These are phyloP conservation scores for Crassisporium funariophilum DNA, from an alignment of 768 basidiomycete species.

Conservation along the genomic window DNA sequence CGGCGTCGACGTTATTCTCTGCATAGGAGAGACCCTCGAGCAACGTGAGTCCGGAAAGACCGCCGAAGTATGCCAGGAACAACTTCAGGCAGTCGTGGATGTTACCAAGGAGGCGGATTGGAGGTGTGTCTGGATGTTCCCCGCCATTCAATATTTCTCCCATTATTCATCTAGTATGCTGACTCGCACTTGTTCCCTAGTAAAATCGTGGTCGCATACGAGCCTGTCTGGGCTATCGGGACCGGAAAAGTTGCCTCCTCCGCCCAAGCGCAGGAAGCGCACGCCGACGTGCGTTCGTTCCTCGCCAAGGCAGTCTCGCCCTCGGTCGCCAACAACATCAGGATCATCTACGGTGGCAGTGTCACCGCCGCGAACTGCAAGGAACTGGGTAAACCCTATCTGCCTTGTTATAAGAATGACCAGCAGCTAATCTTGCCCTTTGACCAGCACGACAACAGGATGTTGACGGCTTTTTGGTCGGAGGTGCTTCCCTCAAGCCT, in stretches of 20 bases:
- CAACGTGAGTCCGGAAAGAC: conserved; percentile 85
- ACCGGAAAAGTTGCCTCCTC: conserved; percentile 95
- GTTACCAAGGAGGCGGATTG: conserved; percentile 69
- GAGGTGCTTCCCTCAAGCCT: conserved; percentile 96
- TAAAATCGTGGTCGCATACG: conserved; percentile 93
- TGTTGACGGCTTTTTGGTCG: conserved; percentile 97
- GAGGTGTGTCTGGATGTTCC: conserved; percentile 71
- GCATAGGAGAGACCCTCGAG: conserved; percentile 91
- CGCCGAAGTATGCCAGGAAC: conserved; percentile 74
- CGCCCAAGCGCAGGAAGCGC: conserved; percentile 91
- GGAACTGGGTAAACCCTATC: conserved; percentile 70
- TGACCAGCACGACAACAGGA: conserved; percentile 70
- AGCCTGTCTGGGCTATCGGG: conserved; percentile 98
- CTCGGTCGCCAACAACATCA: conserved; percentile 67
- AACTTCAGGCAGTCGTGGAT: conserved; percentile 76
- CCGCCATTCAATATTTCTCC: background rate
- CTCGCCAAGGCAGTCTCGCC: conserved; percentile 65
- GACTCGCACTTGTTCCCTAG: conserved; percentile 36
- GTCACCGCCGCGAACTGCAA: conserved; percentile 88
- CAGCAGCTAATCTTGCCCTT: conserved; percentile 2
- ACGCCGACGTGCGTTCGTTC: conserved; percentile 79
- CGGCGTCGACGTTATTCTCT: conserved; percentile 86
- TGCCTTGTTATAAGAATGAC: background rate
- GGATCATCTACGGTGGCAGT: conserved; percentile 96
- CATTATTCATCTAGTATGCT: background rate